These are phyloP conservation scores for Entomortierella beljakovae DNA, from an alignment of 192 early-diverging fungal species.

Conservation along the genomic window DNA sequence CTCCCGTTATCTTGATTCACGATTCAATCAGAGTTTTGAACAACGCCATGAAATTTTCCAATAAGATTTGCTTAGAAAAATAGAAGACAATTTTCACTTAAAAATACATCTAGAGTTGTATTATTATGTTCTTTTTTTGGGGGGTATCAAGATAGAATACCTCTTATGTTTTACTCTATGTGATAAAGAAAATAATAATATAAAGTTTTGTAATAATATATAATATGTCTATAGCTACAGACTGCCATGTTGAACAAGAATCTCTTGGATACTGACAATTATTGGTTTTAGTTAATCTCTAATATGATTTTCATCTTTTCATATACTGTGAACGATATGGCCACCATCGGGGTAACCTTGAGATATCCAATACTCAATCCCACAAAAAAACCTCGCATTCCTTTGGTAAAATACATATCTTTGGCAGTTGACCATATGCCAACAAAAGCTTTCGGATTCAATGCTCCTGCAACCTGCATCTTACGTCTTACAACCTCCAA, in stretches of 20 bases:
- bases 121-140: conserved; percentile 47
- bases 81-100: background rate
- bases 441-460: conserved; percentile 65
- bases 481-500: conserved; percentile 90
- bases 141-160: too few relatives aligned
- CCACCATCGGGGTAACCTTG: conserved; percentile 95
- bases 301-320: conserved; percentile 77
- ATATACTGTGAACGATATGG: conserved; percentile 89
- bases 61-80: background rate
- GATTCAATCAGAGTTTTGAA: conserved; percentile 3
- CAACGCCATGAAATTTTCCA: background rate
- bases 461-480: conserved; percentile 83
- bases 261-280: background rate
- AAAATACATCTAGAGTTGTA: background rate
- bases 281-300: conserved; percentile 55
- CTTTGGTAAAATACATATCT: conserved; percentile 73
- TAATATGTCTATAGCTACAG: too few relatives aligned
- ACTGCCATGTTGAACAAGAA: background rate
- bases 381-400: conserved; percentile 92
- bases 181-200: too few relatives aligned
- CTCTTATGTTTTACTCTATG: too few relatives aligned
- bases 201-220: too few relatives aligned
- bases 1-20: conserved; percentile 62
- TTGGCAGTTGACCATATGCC: conserved; percentile 68
- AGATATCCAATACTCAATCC: conserved; percentile 96